Conservation (phyloP, 768 basidiomycete genomes). For the Boletus patriciae region DNA sequence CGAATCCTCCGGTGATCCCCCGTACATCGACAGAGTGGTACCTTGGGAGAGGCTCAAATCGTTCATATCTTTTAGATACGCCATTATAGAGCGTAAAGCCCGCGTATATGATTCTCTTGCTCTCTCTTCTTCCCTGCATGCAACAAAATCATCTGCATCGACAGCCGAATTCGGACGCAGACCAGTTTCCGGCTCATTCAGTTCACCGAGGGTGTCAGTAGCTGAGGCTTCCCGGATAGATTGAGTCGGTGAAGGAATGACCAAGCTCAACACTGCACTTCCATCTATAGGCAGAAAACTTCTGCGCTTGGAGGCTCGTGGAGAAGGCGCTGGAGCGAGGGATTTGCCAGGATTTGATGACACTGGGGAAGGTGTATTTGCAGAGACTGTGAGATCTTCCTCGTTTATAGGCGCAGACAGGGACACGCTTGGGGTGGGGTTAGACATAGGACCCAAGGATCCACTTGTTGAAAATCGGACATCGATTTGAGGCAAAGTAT, state of each 20-base stretch:
- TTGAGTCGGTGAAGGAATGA: conserved; percentile 60
- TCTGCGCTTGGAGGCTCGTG: conserved; percentile 66
- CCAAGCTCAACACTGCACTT: conserved; percentile 58
- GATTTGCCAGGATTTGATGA: conserved; percentile 27
- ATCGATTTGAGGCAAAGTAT: conserved; percentile 60
- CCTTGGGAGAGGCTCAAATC: conserved; percentile 75
- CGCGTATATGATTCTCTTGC: conserved; percentile 70
- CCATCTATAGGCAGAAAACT: conserved; percentile 88
- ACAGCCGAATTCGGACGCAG: conserved; percentile 48
- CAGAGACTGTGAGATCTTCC: conserved; percentile 16
- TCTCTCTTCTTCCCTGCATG: conserved; percentile 69
- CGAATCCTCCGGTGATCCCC: conserved; percentile 47
- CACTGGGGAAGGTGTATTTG: conserved; percentile 1
- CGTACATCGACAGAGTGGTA: conserved; percentile 58
- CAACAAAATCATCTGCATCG: conserved; percentile 42
- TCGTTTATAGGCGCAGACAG: conserved; percentile 25
- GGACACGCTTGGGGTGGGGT: conserved; percentile 33
- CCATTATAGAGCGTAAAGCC: conserved; percentile 89
- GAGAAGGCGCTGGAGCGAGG: conserved; percentile 43
- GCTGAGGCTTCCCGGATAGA: conserved; percentile 56
- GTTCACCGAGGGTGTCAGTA: conserved; percentile 37
- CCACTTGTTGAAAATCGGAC: conserved; percentile 73
- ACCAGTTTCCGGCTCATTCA: conserved; percentile 23
- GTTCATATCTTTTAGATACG: conserved; percentile 93
- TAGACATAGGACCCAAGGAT: conserved; percentile 50